A percentile compares a stretch with the other conserved stretches of the same genome.
phyloP scores from a whole-genome alignment of 179 eudicot species.

The Actinidia chinensis region DNA sequence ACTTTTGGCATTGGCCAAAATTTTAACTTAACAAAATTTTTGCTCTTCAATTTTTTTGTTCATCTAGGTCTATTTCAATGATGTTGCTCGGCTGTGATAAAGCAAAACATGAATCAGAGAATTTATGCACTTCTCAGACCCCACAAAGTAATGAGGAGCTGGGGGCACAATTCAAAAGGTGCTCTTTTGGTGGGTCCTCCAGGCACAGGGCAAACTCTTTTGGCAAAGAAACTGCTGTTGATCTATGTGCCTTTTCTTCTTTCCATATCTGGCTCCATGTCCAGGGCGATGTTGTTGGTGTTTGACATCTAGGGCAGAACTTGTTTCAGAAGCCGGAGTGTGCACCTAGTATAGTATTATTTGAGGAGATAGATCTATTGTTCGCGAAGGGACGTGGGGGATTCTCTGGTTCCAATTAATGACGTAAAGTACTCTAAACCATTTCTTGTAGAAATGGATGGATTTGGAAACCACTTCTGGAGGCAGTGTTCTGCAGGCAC shows the following conservation, averaged over 20 bases:
- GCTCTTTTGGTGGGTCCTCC: conserved; percentile 77
- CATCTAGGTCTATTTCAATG: conserved; percentile 52
- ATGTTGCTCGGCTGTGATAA: conserved; percentile 68
- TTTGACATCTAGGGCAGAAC: conserved; percentile 75
- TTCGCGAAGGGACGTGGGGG: conserved; percentile 95
- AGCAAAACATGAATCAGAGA: conserved; percentile 70
- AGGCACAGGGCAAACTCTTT: conserved; percentile 74
- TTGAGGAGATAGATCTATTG: conserved; percentile 93
- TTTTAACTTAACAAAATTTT: too few relatives aligned
- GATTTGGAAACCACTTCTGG: conserved; percentile 88
- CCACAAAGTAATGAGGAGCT: conserved; percentile 58
- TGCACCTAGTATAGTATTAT: conserved; percentile 87
- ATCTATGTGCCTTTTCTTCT: conserved; percentile 71
- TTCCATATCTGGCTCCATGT: conserved; percentile 68
- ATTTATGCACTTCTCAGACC: conserved; percentile 62
- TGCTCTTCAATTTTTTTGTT: background rate
- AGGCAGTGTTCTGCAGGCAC: conserved; percentile 92
- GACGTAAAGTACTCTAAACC: conserved; percentile 87
- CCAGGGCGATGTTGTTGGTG: conserved; percentile 79
- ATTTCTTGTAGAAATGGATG: conserved; percentile 97
- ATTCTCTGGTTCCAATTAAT: conserved; percentile 76
- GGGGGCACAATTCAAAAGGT: conserved; percentile 65
- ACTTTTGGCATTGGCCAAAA: too few relatives aligned
- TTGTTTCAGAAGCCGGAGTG: conserved; percentile 80
- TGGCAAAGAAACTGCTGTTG: conserved; percentile 76